phyloP scores from a whole-genome alignment of 208 protist genomes.

The Phytomonas serpens region DNA sequence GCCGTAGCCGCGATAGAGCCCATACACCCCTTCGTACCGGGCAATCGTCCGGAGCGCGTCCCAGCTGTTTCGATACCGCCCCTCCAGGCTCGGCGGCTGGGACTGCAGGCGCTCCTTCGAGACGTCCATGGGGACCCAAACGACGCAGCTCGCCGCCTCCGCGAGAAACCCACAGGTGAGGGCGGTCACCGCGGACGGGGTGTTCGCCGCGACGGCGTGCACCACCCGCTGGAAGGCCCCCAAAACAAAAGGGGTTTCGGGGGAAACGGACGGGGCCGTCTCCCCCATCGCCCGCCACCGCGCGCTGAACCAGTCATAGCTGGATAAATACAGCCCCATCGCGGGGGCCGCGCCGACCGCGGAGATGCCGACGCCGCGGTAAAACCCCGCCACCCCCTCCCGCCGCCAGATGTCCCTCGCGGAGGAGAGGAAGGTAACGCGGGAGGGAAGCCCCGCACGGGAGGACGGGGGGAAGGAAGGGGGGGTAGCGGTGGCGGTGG shows the following conservation, averaged over 20 bases:
- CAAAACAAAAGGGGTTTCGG: background rate
- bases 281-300: conserved; percentile 18
- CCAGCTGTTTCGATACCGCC: conserved; percentile 51
- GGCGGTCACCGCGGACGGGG: conserved; percentile 28
- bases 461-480: background rate
- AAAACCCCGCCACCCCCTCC: conserved; percentile 70
- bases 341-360: conserved; percentile 64
- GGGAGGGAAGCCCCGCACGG: background rate
- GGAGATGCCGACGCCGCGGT: conserved; percentile 73
- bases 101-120: conserved; percentile 81
- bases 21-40: conserved; percentile 46
- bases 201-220: background rate
- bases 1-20: conserved; percentile 81
- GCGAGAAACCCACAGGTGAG: conserved; percentile 60
- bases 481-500: background rate
- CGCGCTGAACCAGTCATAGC: conserved; percentile 39
- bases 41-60: conserved; percentile 60
- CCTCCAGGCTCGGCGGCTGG: conserved; percentile 41
- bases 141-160: conserved; percentile 71
- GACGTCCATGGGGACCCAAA: conserved; percentile 89
- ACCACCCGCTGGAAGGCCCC: background rate
- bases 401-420: conserved; percentile 26
- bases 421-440: conserved; percentile 13
- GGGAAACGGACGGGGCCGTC: background rate
- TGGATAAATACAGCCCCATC: conserved; percentile 67